These are phyloP conservation scores for Cadophora malorum DNA, from an alignment of 2,329 filamentous ascomycete genomes.

Conservation along the genomic window DNA sequence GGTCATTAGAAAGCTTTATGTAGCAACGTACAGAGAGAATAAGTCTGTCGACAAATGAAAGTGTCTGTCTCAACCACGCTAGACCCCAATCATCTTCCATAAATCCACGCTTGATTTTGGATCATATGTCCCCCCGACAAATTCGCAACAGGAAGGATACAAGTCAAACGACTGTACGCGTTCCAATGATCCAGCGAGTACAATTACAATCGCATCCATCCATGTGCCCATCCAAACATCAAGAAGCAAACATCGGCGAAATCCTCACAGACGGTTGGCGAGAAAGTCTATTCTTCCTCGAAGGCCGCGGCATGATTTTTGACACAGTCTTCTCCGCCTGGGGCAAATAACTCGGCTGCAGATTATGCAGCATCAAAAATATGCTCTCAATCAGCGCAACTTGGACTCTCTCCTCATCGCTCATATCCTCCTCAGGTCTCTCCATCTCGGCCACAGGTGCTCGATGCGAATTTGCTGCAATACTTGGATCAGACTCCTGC, in stretches of 20 bases:
- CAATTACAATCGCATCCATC: background rate
- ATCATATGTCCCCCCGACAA: background rate
- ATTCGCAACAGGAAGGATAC: background rate
- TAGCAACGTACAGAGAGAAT: background rate
- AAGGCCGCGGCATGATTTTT: conserved; percentile 2
- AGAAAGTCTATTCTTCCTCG: conserved; percentile 6
- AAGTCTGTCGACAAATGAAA: background rate
- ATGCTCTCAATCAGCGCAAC: conserved; percentile 23
- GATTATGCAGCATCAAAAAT: conserved; percentile 21
- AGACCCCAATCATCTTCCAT: too few species aligned
- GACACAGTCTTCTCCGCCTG: conserved; percentile 2
- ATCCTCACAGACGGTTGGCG: conserved; percentile 9
- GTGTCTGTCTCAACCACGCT: background rate
- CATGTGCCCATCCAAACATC: background rate
- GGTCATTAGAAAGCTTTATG: background rate
- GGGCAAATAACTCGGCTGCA: conserved; percentile 16
- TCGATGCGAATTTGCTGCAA: background rate
- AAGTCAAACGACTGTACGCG: background rate
- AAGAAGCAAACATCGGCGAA: conserved; percentile 2
- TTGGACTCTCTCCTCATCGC: conserved; percentile 20
- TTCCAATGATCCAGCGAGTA: background rate
- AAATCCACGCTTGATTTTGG: too few species aligned
- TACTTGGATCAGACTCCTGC: background rate
- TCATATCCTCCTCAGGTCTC: conserved; percentile 1
- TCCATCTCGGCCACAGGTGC: background rate